A percentile compares a stretch with the other conserved stretches of the same genome.
These are phyloP conservation scores for Neopestalotiopsis sp. DNA, from an alignment of 2,329 filamentous ascomycete species.

Conservation along the genomic window DNA sequence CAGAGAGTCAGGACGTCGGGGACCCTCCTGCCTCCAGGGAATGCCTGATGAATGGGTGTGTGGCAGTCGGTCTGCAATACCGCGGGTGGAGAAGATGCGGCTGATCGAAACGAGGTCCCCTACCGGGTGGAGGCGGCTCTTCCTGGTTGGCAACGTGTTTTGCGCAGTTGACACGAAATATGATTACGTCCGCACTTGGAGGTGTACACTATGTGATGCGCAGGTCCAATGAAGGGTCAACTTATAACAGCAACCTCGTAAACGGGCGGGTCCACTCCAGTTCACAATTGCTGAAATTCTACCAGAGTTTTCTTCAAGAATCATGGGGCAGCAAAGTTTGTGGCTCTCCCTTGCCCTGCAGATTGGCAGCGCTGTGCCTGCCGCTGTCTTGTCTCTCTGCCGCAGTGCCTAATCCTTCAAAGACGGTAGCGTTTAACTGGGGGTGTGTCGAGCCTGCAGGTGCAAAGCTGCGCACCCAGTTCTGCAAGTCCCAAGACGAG, in stretches of 20 bases:
- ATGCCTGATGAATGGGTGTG: neutral
- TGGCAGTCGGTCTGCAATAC: conserved; percentile 5
- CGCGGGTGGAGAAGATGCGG: conserved; percentile 15
- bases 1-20: neutral
- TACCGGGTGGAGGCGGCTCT: conserved; percentile 16
- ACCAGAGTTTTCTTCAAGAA: neutral
- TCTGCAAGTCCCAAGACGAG: neutral
- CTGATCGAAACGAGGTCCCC: conserved; percentile 16
- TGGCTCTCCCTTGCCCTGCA: neutral
- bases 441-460: neutral
- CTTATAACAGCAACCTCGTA: neutral
- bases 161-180: neutral
- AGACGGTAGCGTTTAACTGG: neutral
- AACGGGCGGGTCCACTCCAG: neutral
- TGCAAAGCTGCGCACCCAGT: neutral
- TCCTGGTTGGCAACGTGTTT: conserved; percentile 14
- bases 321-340: neutral
- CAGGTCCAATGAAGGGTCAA: conserved; percentile 1
- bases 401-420: conserved; percentile 5
- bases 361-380: neutral
- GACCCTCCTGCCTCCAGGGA: neutral
- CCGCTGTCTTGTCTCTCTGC: neutral
- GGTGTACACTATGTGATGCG: neutral
- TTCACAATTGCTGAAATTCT: neutral
- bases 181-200: conserved; percentile 17